Percentiles rank a stretch among this genome's conserved stretches.
Conservation (phyloP, 2,329 filamentous ascomycete genomes). For the Dothiorella sarmentorum region DNA sequence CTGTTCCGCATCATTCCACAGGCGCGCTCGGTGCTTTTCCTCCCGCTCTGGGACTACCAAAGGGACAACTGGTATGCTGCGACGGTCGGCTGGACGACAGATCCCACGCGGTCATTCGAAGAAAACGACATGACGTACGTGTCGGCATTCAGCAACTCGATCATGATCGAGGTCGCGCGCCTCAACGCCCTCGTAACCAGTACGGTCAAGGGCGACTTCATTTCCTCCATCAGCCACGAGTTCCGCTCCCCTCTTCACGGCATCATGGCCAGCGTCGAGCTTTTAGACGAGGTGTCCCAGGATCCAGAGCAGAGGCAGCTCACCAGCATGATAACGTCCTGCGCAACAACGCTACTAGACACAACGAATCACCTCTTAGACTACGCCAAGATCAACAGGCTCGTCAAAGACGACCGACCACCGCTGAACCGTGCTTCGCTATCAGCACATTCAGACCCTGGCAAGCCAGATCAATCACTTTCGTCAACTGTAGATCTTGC, state of each 20-base stretch:
- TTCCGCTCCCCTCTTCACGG: slow-evolving; percentile 44
- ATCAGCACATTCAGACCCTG: too few species aligned
- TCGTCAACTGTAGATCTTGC: background rate
- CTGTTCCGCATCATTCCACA: slow-evolving; percentile 46
- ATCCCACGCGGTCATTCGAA: slow-evolving; percentile 29
- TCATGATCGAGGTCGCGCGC: slow-evolving; percentile 41
- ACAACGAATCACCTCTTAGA: slow-evolving; percentile 46
- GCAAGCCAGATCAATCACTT: too few species aligned
- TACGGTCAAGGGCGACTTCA: slow-evolving; percentile 50
- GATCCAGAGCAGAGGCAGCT: slow-evolving; percentile 42
- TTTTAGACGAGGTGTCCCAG: slow-evolving; percentile 44
- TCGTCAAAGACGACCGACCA: slow-evolving; percentile 23
- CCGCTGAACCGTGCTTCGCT: too few species aligned
- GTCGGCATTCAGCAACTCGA: slow-evolving; percentile 42
- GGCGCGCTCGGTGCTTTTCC: slow-evolving; percentile 48
- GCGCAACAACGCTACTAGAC: slow-evolving; percentile 49
- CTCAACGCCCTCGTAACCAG: slow-evolving; percentile 41
- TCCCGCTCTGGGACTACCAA: slow-evolving; percentile 52
- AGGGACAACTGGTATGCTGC: slow-evolving; percentile 47
- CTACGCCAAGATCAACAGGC: slow-evolving; percentile 45
- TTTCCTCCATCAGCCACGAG: slow-evolving; percentile 53
- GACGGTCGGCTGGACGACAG: slow-evolving; percentile 40
- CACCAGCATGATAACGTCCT: slow-evolving; percentile 48
- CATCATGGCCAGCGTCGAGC: slow-evolving; percentile 45
- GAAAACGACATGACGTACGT: slow-evolving; percentile 40